A percentile compares a stretch with the other conserved stretches of the same genome.
Conservation (phyloP, 257 asterid genomes). For the Lycium ferocissimum region DNA sequence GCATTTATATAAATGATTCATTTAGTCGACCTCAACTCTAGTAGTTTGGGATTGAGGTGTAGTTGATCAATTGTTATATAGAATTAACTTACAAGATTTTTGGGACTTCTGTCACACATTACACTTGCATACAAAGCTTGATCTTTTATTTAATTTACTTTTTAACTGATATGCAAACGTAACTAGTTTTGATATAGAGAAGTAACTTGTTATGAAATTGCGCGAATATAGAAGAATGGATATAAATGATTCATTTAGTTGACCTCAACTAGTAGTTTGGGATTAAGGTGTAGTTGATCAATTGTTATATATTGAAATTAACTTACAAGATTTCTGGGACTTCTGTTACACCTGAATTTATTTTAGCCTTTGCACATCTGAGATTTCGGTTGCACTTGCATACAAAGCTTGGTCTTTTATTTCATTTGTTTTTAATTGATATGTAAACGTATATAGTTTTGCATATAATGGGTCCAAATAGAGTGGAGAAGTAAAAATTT, state of each 20-base stretch:
- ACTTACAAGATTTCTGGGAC: neutral
- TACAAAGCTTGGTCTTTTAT: neutral
- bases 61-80: too few relatives aligned
- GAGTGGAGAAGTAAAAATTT: neutral
- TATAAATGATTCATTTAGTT: neutral
- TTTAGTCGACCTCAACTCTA: too few relatives aligned
- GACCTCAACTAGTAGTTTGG: neutral
- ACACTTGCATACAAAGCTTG: neutral
- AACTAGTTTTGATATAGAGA: neutral
- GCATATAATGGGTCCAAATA: neutral
- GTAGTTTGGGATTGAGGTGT: too few relatives aligned
- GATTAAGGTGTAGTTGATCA: neutral
- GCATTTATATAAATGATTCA: too few relatives aligned
- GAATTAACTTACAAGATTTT: too few relatives aligned
- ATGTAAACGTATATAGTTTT: neutral
- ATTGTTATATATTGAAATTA: neutral
- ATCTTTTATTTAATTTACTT: neutral
- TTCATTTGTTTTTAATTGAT: neutral
- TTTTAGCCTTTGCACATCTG: neutral
- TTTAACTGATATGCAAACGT: neutral
- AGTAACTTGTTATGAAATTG: neutral
- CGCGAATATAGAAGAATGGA: neutral
- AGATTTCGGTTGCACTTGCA: neutral
- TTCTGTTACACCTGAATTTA: neutral
- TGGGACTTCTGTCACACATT: neutral